Evolutionary conservation across 2,329 filamentous ascomycete genomes (phyloP), one percentile per base, ranked within the genome.

Genomic region (Colletotrichum sansevieriae): DNA sequence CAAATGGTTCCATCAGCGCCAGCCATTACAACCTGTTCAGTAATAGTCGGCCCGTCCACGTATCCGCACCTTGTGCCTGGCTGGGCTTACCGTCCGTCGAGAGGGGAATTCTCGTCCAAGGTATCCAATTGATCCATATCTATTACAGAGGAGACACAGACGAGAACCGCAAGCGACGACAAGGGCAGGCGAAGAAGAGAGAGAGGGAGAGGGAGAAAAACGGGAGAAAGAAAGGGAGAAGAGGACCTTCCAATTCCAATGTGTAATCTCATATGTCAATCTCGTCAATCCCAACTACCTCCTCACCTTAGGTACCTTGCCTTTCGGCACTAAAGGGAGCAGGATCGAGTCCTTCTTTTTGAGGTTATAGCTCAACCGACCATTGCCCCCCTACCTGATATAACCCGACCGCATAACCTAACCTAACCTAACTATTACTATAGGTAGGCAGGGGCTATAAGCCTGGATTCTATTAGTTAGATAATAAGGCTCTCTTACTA

Each of bases 201-300:
- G 37, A 18, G 35, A 13, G 33, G 12, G 25, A 25, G 35, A 18
- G 33, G 33, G 18, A 37, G 57, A 60, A 37, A 62, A 54, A 54
- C 49, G n/a, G 29, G 15, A 33, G 35, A 18, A n/a, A 33, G 29
- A 54, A 29, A 54, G 49, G 49, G 43, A 60, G 57, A 60, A 60
- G 47, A 62, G 59, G 59, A 62, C 54, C 59, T 43, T 62, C 59
- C 47, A 52, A 22, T 54, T 44, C 54, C 43, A 54, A 57, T 55
- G 25, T 29, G 25, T 29, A 29, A 29, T 29, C 29, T 54, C 51
- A 37, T 29, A 56, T 56, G 20, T 44, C 47, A 62, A 61, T 61
- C 15, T 47, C 58, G 47, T 37, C 47, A 61, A 43, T 29, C n/a
- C n/a, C 25, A 13, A 49, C 35, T 52, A 25, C 57, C 43, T 46